These are phyloP conservation scores for Hirschfeldia incana DNA, from an alignment of 345 rosid species.

Conservation along the genomic window DNA sequence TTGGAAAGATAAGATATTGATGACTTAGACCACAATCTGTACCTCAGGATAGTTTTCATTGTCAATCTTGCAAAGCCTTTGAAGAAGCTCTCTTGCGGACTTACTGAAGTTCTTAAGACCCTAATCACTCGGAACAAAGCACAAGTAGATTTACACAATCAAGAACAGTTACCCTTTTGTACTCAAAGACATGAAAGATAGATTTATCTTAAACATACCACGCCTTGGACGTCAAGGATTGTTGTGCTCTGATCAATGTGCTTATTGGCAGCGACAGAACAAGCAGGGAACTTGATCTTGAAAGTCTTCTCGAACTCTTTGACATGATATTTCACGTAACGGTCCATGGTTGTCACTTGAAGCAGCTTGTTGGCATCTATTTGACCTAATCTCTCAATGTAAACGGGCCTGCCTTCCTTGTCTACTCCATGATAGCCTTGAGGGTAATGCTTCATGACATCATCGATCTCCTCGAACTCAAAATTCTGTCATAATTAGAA, in stretches of 20 bases:
- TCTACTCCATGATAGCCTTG: conserved; percentile 99
- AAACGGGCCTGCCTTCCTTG: conserved; percentile 95
- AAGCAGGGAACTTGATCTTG: conserved; percentile 86
- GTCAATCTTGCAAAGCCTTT: conserved; percentile 71
- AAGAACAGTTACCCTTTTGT: neutral
- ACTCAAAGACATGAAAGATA: neutral
- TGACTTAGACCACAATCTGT: conserved; percentile 20
- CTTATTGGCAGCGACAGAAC: conserved; percentile 89
- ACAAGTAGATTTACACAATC: neutral
- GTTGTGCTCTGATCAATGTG: conserved; percentile 97
- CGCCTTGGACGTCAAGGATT: conserved; percentile 97
- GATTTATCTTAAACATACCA: conserved; percentile 55
- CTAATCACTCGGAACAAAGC: conserved; percentile 42
- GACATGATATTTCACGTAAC: conserved; percentile 91
- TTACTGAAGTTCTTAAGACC: conserved; percentile 86
- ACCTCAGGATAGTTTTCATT: conserved; percentile 95
- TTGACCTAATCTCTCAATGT: conserved; percentile 93
- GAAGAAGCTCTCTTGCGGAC: conserved; percentile 81
- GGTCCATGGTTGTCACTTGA: conserved; percentile 92
- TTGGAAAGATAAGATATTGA: too few species aligned
- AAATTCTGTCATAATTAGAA: conserved; percentile 58
- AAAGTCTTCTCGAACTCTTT: conserved; percentile 93
- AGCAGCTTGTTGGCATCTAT: conserved; percentile 86
- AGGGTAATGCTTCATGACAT: conserved; percentile 85
- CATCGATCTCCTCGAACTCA: conserved; percentile 81